A percentile compares a stretch with the other conserved stretches of the same genome.
Evolutionary conservation across 164 flowering plant species (phyloP).

Genomic region (Vitis amurensis): DNA sequence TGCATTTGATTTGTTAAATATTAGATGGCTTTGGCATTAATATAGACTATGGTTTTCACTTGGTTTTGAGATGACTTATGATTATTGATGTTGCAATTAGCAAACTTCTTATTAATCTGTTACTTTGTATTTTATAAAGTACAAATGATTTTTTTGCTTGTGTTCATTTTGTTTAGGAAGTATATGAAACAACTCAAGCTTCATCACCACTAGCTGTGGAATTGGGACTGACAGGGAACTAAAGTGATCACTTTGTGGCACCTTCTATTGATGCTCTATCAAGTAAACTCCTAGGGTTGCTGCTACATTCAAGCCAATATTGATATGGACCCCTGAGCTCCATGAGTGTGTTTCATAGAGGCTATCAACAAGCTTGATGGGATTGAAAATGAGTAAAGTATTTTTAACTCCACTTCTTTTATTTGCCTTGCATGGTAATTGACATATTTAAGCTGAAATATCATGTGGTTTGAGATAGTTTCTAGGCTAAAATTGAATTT

Average conservation of each 20-base stretch:
- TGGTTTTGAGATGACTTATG: too few species aligned
- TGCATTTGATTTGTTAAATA: too few species aligned
- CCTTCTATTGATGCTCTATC: constrained; percentile 30
- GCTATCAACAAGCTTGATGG: constrained; percentile 56
- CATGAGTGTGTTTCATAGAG: constrained; percentile 45
- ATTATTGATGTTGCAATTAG: too few species aligned
- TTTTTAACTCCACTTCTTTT: too few species aligned
- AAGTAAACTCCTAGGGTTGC: constrained; percentile 30
- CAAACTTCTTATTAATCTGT: too few species aligned
- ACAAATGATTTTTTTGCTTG: not conserved
- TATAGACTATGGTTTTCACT: too few species aligned
- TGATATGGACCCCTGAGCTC: constrained; percentile 59
- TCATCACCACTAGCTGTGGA: constrained; percentile 15
- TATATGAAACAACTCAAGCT: constrained; percentile 42
- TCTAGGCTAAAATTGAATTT: too few species aligned
- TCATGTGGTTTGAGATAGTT: too few species aligned
- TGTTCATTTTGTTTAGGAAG: constrained; percentile 39
- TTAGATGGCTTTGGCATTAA: too few species aligned
- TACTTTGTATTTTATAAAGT: too few species aligned
- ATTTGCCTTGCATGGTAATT: too few species aligned
- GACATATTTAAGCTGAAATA: too few species aligned
- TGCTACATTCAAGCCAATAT: constrained; percentile 46
- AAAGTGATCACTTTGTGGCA: constrained; percentile 13
- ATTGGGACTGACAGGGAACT: constrained; percentile 15
- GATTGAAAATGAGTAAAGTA: constrained; percentile 44